These are phyloP conservation scores for Hura crepitans DNA, from an alignment of 441 rosid genomes.

Conservation along the genomic window DNA sequence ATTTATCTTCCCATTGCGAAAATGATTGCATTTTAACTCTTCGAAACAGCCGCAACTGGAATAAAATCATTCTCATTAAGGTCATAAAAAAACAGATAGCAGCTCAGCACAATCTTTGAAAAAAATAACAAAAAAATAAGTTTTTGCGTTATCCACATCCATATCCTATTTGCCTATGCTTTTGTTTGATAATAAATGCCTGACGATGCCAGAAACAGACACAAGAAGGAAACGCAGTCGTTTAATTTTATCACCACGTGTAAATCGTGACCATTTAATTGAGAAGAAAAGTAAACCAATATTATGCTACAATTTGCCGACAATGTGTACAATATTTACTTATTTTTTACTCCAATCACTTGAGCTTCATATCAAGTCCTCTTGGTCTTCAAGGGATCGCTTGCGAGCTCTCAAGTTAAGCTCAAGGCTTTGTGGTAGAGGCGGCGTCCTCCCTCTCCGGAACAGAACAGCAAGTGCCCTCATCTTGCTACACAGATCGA, in stretches of 20 bases:
- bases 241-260: too few relatives aligned
- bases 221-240: neutral
- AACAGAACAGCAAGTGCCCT: slow-evolving; percentile 86
- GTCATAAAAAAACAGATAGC: neutral
- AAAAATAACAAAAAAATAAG: neutral
- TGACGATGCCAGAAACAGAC: neutral
- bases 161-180: too few relatives aligned
- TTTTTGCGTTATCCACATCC: too few relatives aligned
- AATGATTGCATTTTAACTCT: neutral
- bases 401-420: slow-evolving; percentile 81
- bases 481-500: slow-evolving; percentile 80
- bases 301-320: neutral
- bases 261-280: neutral
- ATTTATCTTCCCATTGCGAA: neutral
- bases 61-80: neutral
- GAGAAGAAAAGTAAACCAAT: neutral
- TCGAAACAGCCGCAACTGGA: neutral
- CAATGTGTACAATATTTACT: slow-evolving; percentile 14
- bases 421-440: slow-evolving; percentile 80
- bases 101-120: neutral
- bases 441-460: slow-evolving; percentile 87
- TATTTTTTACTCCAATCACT: neutral
- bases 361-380: slow-evolving; percentile 28
- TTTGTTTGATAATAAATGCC: too few relatives aligned
- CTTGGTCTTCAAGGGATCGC: slow-evolving; percentile 87